Evolutionary conservation across 208 protist genomes (phyloP).

Genomic region (Trypanosoma congolense): DNA sequence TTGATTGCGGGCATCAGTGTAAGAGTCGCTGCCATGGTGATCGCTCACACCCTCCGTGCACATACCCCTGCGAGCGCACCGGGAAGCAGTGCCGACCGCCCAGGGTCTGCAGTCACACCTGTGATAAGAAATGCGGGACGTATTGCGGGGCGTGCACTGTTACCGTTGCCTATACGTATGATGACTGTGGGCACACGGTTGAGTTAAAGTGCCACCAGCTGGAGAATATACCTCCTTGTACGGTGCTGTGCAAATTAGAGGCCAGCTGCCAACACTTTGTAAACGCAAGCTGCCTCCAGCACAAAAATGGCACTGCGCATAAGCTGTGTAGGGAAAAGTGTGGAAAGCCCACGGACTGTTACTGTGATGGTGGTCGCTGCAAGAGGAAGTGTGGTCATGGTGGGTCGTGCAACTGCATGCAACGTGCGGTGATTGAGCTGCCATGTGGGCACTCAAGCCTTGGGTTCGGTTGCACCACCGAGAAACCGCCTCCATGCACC

Average conservation of each 20-base stretch:
- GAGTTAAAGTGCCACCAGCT: constrained; percentile 7
- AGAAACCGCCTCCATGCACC: constrained; percentile 1
- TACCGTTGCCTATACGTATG: neutral
- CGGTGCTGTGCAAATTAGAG: constrained; percentile 1
- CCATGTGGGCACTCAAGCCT: neutral
- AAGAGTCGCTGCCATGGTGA: constrained; percentile 4
- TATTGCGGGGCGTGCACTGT: constrained; percentile 3
- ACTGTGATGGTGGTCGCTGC: neutral
- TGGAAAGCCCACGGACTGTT: constrained; percentile 2
- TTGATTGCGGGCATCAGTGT: constrained; percentile 7
- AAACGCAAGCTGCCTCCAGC: neutral
- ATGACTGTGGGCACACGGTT: constrained; percentile 2
- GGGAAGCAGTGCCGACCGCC: constrained; percentile 3
- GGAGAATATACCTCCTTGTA: constrained; percentile 1
- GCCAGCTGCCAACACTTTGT: neutral
- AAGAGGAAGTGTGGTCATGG: constrained; percentile 2
- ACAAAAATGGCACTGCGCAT: neutral
- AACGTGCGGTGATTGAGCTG: neutral
- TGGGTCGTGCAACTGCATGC: neutral
- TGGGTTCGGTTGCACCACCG: neutral
- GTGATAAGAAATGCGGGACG: constrained; percentile 3
- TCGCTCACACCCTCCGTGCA: neutral
- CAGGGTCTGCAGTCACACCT: constrained; percentile 2
- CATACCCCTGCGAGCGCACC: neutral
- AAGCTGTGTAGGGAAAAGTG: constrained; percentile 4